Evolutionary conservation across 176 grass and related monocot genomes (phyloP).

Genomic region (Puya raimondii): DNA sequence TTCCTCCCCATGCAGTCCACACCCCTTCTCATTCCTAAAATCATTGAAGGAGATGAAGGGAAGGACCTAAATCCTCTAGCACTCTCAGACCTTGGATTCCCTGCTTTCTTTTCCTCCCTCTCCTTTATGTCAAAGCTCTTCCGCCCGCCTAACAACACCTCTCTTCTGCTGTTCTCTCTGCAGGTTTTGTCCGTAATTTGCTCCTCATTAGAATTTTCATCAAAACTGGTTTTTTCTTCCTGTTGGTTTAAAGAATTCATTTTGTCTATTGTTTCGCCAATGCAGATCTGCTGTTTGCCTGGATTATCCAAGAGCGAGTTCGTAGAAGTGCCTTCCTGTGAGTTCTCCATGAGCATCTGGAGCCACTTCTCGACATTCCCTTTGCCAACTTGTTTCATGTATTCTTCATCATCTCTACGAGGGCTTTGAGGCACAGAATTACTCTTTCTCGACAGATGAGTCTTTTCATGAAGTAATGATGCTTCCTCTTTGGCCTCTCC

Average conservation of each 20-base stretch:
- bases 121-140: slow-evolving; percentile 64
- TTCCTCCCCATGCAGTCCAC: slow-evolving; percentile 64
- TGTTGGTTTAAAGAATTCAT: neutral
- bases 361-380: slow-evolving; percentile 69
- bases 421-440: slow-evolving; percentile 5
- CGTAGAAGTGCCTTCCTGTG: slow-evolving; percentile 22
- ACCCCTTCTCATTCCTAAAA: slow-evolving; percentile 61
- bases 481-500: slow-evolving; percentile 19
- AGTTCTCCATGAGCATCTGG: slow-evolving; percentile 48
- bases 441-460: neutral
- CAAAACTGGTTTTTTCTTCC: neutral
- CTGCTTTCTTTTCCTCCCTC: slow-evolving; percentile 38
- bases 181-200: slow-evolving; percentile 12
- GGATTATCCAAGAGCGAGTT: slow-evolving; percentile 20
- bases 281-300: neutral
- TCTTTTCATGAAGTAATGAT: neutral
- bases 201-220: slow-evolving; percentile 7
- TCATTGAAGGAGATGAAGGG: slow-evolving; percentile 79
- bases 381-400: slow-evolving; percentile 49
- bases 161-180: slow-evolving; percentile 11
- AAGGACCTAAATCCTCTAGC: slow-evolving; percentile 70
- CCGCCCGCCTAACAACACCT: slow-evolving; percentile 19
- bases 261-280: neutral
- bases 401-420: slow-evolving; percentile 32
- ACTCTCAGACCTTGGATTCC: slow-evolving; percentile 53